These are phyloP conservation scores for Cladosporium halotolerans DNA, from an alignment of 2,329 filamentous ascomycete species.

Conservation along the genomic window DNA sequence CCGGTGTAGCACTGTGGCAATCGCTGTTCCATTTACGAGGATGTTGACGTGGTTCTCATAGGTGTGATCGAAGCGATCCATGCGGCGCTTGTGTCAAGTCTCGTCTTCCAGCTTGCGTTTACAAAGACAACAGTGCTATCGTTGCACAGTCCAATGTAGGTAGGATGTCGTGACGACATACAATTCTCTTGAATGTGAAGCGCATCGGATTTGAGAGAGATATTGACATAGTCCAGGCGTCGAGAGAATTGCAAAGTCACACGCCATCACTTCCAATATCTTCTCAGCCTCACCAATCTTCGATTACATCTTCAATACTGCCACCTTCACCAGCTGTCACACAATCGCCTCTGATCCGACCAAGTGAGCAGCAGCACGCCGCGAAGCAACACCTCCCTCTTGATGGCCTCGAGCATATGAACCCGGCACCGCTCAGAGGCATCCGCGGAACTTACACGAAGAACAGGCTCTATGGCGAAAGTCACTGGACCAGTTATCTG, in stretches of 20 bases:
- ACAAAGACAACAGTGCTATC: conserved; percentile 1
- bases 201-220: too few relatives aligned
- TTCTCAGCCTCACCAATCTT: background rate
- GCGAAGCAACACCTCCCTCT: background rate
- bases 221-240: background rate
- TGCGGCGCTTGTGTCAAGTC: conserved; percentile 8
- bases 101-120: conserved; percentile 1
- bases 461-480: conserved; percentile 3
- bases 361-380: background rate
- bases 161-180: background rate
- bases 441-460: conserved; percentile 3
- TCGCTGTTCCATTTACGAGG: too few relatives aligned
- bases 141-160: background rate
- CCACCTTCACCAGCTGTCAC: conserved; percentile 5
- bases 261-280: background rate
- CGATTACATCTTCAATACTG: background rate
- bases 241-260: background rate
- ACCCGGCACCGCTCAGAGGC: background rate
- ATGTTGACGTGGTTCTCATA: background rate
- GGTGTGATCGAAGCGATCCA: conserved; percentile 6
- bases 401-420: background rate
- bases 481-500: conserved; percentile 7
- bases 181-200: too few relatives aligned
- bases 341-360: background rate
- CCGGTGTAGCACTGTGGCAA: too few relatives aligned